Conservation (phyloP, 1,139 yeast species). For the Candida sanyaensis region DNA sequence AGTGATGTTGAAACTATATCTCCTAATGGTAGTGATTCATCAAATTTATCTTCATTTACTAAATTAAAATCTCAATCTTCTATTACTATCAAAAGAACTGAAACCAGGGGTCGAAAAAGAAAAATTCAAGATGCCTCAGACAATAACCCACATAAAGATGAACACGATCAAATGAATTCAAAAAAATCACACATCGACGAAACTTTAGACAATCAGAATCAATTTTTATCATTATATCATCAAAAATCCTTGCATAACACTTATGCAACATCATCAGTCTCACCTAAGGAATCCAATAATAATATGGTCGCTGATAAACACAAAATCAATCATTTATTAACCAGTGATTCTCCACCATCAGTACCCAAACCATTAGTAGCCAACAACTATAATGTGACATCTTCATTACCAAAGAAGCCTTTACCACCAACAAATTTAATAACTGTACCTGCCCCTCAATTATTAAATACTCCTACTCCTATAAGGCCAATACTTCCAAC, state of each 20-base stretch:
- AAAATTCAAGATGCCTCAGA: slow-evolving; percentile 6
- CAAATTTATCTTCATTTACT: not conserved
- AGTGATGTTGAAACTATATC: not conserved
- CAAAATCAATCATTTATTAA: slow-evolving; percentile 15
- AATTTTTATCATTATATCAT: not conserved
- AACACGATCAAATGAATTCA: not conserved
- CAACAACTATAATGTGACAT: not conserved
- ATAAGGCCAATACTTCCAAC: slow-evolving; percentile 3
- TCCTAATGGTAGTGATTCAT: not conserved
- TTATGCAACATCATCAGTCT: not conserved
- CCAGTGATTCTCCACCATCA: slow-evolving; percentile 13
- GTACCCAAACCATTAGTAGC: not conserved
- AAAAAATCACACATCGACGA: not conserved
- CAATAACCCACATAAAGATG: not conserved
- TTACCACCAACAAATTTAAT: slow-evolving; percentile 2
- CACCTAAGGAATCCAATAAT: not conserved
- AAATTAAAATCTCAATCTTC: not conserved
- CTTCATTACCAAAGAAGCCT: not conserved
- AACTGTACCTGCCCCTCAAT: not conserved
- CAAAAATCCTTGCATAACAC: not conserved
- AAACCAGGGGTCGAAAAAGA: slow-evolving; percentile 16
- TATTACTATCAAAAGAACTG: slow-evolving; percentile 8
- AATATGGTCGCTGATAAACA: slow-evolving; percentile 9
- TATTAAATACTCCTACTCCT: slow-evolving; percentile 1
- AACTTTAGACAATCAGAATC: not conserved